These are phyloP conservation scores for Karstenula rhodostoma DNA, from an alignment of 2,329 filamentous ascomycete genomes.

Conservation along the genomic window DNA sequence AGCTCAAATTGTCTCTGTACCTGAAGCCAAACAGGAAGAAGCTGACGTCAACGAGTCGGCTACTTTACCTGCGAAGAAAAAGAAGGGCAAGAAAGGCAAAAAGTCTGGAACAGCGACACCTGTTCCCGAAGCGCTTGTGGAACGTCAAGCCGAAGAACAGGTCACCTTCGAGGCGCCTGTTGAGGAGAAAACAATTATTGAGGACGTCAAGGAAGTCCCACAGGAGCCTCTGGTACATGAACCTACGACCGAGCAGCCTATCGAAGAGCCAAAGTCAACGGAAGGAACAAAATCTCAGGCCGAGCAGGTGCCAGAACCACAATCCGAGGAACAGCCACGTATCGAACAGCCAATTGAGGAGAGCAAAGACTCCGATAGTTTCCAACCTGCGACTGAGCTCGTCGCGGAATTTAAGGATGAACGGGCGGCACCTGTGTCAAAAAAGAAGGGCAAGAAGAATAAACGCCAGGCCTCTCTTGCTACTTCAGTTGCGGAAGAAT, in stretches of 20 bases:
- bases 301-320: not conserved
- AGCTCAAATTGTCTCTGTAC: not conserved
- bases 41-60: constrained; percentile 15
- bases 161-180: not conserved
- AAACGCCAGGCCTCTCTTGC: constrained; percentile 23
- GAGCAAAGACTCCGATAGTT: not conserved
- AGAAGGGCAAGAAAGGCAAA: constrained; percentile 32
- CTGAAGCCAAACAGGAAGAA: constrained; percentile 20
- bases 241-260: not conserved
- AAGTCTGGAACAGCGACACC: constrained; percentile 7
- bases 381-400: not conserved
- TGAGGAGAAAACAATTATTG: not conserved
- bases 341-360: not conserved
- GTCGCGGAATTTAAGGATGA: constrained; percentile 12
- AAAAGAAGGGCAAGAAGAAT: constrained; percentile 33
- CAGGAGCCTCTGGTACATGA: not conserved
- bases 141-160: not conserved
- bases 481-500: not conserved
- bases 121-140: not conserved
- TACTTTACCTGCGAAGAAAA: constrained; percentile 16
- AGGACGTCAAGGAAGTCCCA: not conserved
- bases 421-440: constrained; percentile 19
- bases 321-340: not conserved
- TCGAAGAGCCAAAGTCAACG: not conserved
- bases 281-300: not conserved